phyloP scores from a whole-genome alignment of 2,329 filamentous ascomycete species.

The Fusarium devonianum region DNA sequence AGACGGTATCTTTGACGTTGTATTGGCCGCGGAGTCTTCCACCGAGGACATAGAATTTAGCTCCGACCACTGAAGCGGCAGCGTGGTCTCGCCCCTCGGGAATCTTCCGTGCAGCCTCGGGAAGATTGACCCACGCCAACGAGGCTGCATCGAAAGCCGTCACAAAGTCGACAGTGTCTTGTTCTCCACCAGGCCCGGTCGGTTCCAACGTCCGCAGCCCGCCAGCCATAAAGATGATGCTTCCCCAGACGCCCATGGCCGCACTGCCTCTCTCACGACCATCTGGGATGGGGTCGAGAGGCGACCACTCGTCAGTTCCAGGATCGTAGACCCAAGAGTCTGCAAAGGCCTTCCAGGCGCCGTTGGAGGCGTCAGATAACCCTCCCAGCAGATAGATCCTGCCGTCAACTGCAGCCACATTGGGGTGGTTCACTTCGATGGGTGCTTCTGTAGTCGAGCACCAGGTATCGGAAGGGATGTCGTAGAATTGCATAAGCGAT shows the following conservation, averaged over 20 bases:
- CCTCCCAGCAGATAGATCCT: slow-evolving; percentile 52
- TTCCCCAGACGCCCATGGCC: slow-evolving; percentile 41
- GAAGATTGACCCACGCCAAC: slow-evolving; percentile 41
- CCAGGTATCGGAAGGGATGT: slow-evolving; percentile 44
- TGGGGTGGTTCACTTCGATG: slow-evolving; percentile 46
- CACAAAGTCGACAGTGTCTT: slow-evolving; percentile 43
- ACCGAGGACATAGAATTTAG: slow-evolving; percentile 48
- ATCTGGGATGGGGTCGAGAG: slow-evolving; percentile 39
- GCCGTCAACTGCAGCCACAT: slow-evolving; percentile 46
- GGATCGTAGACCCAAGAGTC: slow-evolving; percentile 45
- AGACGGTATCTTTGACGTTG: slow-evolving; percentile 47
- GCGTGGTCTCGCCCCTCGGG: slow-evolving; percentile 49
- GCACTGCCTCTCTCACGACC: slow-evolving; percentile 45
- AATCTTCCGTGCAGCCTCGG: slow-evolving; percentile 34
- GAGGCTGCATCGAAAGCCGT: slow-evolving; percentile 43
- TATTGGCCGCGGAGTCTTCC: slow-evolving; percentile 43
- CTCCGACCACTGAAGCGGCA: slow-evolving; percentile 40
- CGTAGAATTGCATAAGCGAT: slow-evolving; percentile 44
- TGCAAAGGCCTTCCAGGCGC: slow-evolving; percentile 39
- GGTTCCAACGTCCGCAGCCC: slow-evolving; percentile 43
- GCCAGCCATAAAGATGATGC: slow-evolving; percentile 48
- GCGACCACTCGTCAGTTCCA: slow-evolving; percentile 38
- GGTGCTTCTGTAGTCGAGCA: slow-evolving; percentile 40
- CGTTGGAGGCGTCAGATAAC: slow-evolving; percentile 35
- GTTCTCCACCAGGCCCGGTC: slow-evolving; percentile 13